Evolutionary conservation across 2,329 filamentous ascomycete species (phyloP).

Genomic region (Alternaria sp.): DNA sequence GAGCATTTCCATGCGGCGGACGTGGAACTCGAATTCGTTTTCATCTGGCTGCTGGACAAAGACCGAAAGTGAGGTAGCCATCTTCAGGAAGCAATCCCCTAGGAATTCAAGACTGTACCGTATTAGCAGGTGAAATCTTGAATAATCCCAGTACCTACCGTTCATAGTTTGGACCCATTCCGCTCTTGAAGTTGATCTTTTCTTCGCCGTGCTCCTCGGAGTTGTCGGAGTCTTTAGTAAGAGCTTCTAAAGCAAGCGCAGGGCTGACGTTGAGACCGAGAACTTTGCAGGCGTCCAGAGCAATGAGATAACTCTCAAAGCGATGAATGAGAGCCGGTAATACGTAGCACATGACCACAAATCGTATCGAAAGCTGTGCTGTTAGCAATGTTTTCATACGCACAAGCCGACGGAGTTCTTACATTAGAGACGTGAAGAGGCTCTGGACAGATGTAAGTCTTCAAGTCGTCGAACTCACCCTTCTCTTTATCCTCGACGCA

Average conservation of each 20-base stretch:
- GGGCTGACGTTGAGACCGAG: conserved; percentile 70
- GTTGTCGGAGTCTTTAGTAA: conserved; percentile 92
- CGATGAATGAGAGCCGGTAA: conserved; percentile 86
- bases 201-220: conserved; percentile 73
- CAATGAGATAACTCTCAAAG: conserved; percentile 81
- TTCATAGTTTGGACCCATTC: conserved; percentile 96
- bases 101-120: conserved; percentile 75
- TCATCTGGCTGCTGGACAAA: conserved; percentile 78
- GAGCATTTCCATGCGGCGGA: conserved; percentile 86
- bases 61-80: conserved; percentile 88
- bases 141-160: conserved; percentile 49
- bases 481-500: conserved; percentile 59
- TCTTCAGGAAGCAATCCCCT: conserved; percentile 93
- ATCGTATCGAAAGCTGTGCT: conserved; percentile 67
- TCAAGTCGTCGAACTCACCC: conserved; percentile 56
- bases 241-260: conserved; percentile 79
- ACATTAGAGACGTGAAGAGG: conserved; percentile 78
- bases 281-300: conserved; percentile 72
- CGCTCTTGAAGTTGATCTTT: conserved; percentile 75
- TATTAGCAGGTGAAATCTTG: background rate
- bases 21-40: conserved; percentile 86
- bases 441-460: conserved; percentile 76
- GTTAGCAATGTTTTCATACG: conserved; percentile 18
- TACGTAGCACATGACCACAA: conserved; percentile 75
- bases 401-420: conserved; percentile 46